Base-by-base conservation (phyloP, 768 basidiomycete species). In the Russula abietina region DNA sequence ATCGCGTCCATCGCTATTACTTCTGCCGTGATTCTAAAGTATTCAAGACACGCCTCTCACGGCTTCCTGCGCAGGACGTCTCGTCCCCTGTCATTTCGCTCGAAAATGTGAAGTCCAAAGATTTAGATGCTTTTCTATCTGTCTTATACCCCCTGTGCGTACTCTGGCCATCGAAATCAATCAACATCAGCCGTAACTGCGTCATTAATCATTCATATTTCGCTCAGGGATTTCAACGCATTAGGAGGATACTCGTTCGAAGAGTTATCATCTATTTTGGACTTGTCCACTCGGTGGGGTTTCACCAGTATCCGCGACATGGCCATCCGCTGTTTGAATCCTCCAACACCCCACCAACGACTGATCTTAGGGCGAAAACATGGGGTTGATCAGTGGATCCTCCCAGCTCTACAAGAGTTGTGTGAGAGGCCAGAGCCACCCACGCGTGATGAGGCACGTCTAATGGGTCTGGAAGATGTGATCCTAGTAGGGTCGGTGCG, bases 1-100 rank as follows among this genome's bases (percentile, higher is more conserved):
- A 66, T 46, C 43, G 57, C 28, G 65, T 66, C 28, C 61, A 66
- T 46, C 65, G 65, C 36, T 66, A 66, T 55, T 66, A 63, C 41
- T 63, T 66, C 61, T 57, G 45, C 16, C 65, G 65, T 14, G 62
- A 63, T 49, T 63, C 62, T 43, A 59, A 38, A 22, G 32, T 55
- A 33, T 63, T 63, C 43, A 38, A 11, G 28, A 38, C 33, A 22
- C 48, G 57, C 3, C 61, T 62, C 30, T 57, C 49, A 26, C 54
- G 45, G 30, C 48, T 62, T 30, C 32, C 39, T 12, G 1, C 46
- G 6, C 54, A 56, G 39, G 28, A 56, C n/a, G 36, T 3, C 10
- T 5, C 36, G 6, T 43, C 28, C 11, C 54, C 41, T 7, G 6
- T 62, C 2, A 30, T 66, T 24, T 53, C 45, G 26, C 28, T 66